These are phyloP conservation scores for Spiromyces aspiralis DNA, from an alignment of 371 early-diverging fungal genomes.

Conservation along the genomic window DNA sequence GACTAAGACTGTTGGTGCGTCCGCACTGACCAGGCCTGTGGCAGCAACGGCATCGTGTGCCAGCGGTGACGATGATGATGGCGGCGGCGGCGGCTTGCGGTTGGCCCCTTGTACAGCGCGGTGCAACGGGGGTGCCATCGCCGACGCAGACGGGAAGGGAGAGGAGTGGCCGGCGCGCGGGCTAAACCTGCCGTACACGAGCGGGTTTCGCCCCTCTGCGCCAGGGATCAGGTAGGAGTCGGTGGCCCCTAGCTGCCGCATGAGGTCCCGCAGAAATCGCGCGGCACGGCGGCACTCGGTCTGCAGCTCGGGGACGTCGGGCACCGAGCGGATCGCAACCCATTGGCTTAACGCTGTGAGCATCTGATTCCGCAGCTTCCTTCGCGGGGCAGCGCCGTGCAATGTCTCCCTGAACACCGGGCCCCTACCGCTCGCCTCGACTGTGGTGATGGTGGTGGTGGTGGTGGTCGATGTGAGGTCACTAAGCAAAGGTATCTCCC, in stretches of 20 bases:
- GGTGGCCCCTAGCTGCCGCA: conserved; percentile 52
- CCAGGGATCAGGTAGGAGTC: conserved; percentile 48
- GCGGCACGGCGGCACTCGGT: conserved; percentile 64
- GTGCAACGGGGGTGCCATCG: not conserved
- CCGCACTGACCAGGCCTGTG: conserved; percentile 1
- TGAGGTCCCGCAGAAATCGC: conserved; percentile 46
- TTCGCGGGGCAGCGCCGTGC: conserved; percentile 15
- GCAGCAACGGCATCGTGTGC: not conserved
- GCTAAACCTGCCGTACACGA: conserved; percentile 56
- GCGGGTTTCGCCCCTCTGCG: conserved; percentile 45
- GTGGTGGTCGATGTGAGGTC: not conserved
- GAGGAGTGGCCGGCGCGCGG: conserved; percentile 20
- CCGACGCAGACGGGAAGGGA: not conserved
- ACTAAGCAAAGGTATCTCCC: conserved; percentile 8
- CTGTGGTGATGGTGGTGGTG: not conserved
- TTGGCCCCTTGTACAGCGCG: not conserved
- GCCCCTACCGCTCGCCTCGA: not conserved
- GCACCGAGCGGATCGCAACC: conserved; percentile 50
- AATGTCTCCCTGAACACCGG: not conserved
- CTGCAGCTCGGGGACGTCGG: conserved; percentile 41
- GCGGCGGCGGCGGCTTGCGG: not conserved
- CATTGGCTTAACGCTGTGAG: conserved; percentile 50
- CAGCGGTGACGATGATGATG: no score
- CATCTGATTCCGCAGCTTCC: conserved; percentile 29
- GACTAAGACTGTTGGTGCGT: conserved; percentile 41